phyloP scores from a whole-genome alignment of 108 stramenopile species.

The Chaetoceros tenuissimus region DNA sequence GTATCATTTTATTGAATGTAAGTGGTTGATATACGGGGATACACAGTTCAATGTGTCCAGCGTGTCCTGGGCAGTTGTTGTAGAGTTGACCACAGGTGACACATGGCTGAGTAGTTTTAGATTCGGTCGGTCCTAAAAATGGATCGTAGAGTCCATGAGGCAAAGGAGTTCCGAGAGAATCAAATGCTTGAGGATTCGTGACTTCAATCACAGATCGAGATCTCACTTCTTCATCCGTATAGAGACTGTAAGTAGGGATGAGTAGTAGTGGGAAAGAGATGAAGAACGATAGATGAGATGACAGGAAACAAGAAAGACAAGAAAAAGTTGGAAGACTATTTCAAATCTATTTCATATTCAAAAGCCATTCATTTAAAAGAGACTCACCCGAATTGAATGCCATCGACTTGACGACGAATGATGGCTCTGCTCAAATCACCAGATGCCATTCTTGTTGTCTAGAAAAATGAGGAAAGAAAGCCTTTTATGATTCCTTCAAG shows the following conservation, averaged over 20 bases:
- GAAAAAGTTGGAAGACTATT: too few species aligned
- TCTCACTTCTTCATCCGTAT: constrained; percentile 87
- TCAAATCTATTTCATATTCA: too few species aligned
- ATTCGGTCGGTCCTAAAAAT: constrained; percentile 73
- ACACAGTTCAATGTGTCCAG: constrained; percentile 94
- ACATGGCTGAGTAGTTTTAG: constrained; percentile 46
- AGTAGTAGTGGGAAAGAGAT: too few species aligned
- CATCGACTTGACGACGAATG: constrained; percentile 14
- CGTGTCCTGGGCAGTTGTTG: constrained; percentile 89
- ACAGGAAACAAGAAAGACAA: too few species aligned
- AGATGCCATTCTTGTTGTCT: neutral
- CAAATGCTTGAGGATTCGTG: constrained; percentile 77
- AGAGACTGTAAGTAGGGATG: constrained; percentile 33
- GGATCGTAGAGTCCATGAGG: constrained; percentile 94
- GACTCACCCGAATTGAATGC: constrained; percentile 15
- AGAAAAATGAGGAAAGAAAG: too few species aligned
- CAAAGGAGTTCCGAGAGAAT: constrained; percentile 71
- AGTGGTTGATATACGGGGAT: constrained; percentile 95
- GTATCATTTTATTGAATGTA: constrained; percentile 64
- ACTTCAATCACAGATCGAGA: constrained; percentile 82
- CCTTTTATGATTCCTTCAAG: too few species aligned
- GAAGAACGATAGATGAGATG: too few species aligned
- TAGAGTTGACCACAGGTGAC: constrained; percentile 83
- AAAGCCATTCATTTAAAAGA: neutral
- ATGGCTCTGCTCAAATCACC: constrained; percentile 2